Base-by-base conservation (phyloP, 176 grass and related monocot genomes). In the Avena atlantica region DNA sequence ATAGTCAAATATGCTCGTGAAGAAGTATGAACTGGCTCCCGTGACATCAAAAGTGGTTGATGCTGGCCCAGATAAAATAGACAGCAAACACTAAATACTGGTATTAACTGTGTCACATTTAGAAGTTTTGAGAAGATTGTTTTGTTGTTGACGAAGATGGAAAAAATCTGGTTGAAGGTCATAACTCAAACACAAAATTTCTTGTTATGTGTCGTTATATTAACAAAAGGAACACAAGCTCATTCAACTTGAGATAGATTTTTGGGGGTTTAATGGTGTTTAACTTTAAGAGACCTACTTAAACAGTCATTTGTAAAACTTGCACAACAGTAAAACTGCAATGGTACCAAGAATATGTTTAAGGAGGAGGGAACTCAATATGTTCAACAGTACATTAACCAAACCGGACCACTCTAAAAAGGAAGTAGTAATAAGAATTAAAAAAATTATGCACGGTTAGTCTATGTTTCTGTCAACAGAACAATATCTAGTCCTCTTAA, bases 11-110 rank as follows among this genome's bases (percentile, higher is more conserved):
- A 84, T 67, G 34, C 21, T 19, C 31, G 57, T 55, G 58, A n/a
- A 87, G 70, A 68, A 51, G n/a, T 44, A 37, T 24, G 24, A 92
- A 44, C 49, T 13, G n/a, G 66, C 29, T 86, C 61, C 10, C 24
- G 14, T 74, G 12, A 64, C 2, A 3, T 56, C 59, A 82, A 86
- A 53, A 78, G 48, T 64, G 66, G 45, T 48, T 20, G 10, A 52
- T 12, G 52, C 23, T 48, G 5, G 48, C 80, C 48, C 78, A 86
- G 69, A 53, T 89, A 78, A 51, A 51, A 19, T 50, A 88, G 66
- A 8, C 55, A 77, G 24, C 53, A 62, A 36, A 69, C 23, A 70
- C 44, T 17, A 19, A 31, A 74, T 74, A 62, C 42, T 10, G 69
- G 19, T 37, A 31, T 7, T 27, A 62, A 86, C 9, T 52, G 27